Evolutionary conservation across 441 rosid species (phyloP), one percentile per base, ranked within the genome.

Genomic region (Brassica hybrid): DNA sequence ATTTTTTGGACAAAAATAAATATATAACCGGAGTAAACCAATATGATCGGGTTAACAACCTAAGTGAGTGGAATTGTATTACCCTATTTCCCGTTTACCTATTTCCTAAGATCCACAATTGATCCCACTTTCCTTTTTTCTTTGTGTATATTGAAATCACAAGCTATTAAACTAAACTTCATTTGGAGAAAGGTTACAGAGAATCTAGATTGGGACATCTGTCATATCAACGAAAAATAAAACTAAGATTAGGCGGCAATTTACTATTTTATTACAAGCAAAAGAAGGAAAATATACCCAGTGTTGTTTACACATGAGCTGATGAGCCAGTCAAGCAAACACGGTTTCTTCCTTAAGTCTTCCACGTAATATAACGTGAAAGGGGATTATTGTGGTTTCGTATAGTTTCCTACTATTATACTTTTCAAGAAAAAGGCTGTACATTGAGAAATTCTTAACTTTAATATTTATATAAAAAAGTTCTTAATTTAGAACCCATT

Each of bases 281-380:
- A 62, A 76, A 58, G 32, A 78, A 43, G 58, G 34, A 60, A 57
- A 72, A 52, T 27, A 54, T 25, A 13, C n/a, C n/a, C n/a, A n/a
- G n/a, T n/a, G n/a, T n/a, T n/a, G 17, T 58, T 56, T 7, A 41
- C 65, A 63, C 68, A 71, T 58, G n/a, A 71, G 72, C 50, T 25
- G 14, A 71, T 19, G 80, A 78, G 73, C 69, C 50, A 67, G 81
- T 78, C 77, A 78, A 60, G 58, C 73, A 61, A 78, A 78, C 81
- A 78, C 81, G 81, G 65, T 78, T 78, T 73, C 81, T 61, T 61
- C 41, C 6, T 6, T 25, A 25, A 60, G 65, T 60, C 45, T 48
- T 36, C 54, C 77, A 61, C 77, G 74, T 73, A 73, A 23, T 25
- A 61, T 13, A 48, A 78, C 78, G 81, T 78, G 81, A 67, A 78